phyloP scores from a whole-genome alignment of 164 flowering plant species.

The Euptelea pleiosperma region DNA sequence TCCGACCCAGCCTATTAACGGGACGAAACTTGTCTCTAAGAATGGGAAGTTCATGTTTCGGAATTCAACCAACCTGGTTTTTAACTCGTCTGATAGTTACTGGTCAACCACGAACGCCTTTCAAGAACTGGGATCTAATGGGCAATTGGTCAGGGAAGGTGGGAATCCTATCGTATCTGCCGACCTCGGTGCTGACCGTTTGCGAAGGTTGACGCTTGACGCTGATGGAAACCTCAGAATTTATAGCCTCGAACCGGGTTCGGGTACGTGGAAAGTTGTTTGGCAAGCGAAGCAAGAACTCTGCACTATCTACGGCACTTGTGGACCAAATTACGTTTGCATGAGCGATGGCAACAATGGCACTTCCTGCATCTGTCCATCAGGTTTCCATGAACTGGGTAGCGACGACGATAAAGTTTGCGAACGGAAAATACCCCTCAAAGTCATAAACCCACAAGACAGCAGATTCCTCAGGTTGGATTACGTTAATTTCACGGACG shows the following conservation, averaged over 20 bases:
- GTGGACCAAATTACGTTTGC: conserved; percentile 57
- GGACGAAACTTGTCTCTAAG: conserved; percentile 24
- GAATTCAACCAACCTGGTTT: conserved; percentile 23
- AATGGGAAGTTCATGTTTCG: conserved; percentile 37
- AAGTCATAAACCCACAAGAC: background rate
- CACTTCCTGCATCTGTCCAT: conserved; percentile 46
- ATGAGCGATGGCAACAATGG: conserved; percentile 20
- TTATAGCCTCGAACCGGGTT: conserved; percentile 33
- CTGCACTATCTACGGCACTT: conserved; percentile 48
- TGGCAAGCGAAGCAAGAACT: conserved; percentile 49
- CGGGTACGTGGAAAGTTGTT: conserved; percentile 35
- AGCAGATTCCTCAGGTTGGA: conserved; percentile 53
- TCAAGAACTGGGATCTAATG: conserved; percentile 23
- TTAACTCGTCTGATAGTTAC: conserved; percentile 30
- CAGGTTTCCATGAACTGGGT: conserved; percentile 40
- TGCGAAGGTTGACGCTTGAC: conserved; percentile 46
- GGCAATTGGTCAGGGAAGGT: conserved; percentile 21
- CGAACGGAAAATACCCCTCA: conserved; percentile 22
- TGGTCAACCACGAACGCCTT: conserved; percentile 21
- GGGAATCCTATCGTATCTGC: conserved; percentile 19
- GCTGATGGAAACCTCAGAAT: conserved; percentile 59
- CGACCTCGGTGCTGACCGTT: conserved; percentile 28
- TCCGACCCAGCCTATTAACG: conserved; percentile 38
- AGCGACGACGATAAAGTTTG: conserved; percentile 21
- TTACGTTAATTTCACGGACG: conserved; percentile 52